A percentile compares a stretch with the other conserved stretches of the same genome.
phyloP scores from a whole-genome alignment of 1,284 basidiomycete genomes.

The Naganishia cerealis region DNA sequence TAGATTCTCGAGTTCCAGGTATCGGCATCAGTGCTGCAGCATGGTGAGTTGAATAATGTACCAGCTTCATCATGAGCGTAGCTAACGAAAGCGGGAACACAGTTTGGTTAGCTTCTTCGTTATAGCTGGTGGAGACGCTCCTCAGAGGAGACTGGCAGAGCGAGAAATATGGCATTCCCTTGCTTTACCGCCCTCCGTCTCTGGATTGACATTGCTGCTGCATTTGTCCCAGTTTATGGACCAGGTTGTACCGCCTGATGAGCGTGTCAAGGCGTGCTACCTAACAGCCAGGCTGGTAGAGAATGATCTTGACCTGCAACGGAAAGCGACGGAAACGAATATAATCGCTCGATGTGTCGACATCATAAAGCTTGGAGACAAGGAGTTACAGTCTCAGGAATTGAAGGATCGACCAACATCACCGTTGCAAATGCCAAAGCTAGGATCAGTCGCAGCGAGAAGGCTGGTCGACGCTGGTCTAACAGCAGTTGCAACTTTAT shows the following conservation, averaged over 20 bases:
- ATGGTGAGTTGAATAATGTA: constrained; percentile 40
- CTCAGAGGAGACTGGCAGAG: constrained; percentile 38
- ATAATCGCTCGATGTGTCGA: constrained; percentile 28
- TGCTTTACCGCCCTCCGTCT: not conserved
- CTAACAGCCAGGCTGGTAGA: constrained; percentile 66
- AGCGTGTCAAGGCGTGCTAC: constrained; percentile 26
- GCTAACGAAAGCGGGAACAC: not conserved
- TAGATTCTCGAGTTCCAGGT: constrained; percentile 41
- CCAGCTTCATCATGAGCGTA: not conserved
- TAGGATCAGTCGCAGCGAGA: constrained; percentile 3
- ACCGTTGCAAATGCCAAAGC: constrained; percentile 1
- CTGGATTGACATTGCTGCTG: not conserved
- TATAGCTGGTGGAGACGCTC: not conserved
- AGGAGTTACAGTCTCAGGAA: not conserved
- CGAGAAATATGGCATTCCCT: constrained; percentile 4
- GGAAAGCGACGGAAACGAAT: constrained; percentile 28
- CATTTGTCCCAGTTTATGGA: constrained; percentile 25
- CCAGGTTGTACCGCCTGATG: constrained; percentile 7
- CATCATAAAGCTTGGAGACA: constrained; percentile 29
- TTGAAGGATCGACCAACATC: constrained; percentile 6
- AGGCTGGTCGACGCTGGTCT: constrained; percentile 62
- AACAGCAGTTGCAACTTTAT: constrained; percentile 67
- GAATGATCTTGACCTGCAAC: constrained; percentile 68
- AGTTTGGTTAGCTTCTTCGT: constrained; percentile 27
- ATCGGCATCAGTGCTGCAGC: constrained; percentile 48